Percentiles rank a stretch among this genome's conserved stretches.
Evolutionary conservation across 179 eudicot genomes (phyloP).

Genomic region (Actinidia polygama): DNA sequence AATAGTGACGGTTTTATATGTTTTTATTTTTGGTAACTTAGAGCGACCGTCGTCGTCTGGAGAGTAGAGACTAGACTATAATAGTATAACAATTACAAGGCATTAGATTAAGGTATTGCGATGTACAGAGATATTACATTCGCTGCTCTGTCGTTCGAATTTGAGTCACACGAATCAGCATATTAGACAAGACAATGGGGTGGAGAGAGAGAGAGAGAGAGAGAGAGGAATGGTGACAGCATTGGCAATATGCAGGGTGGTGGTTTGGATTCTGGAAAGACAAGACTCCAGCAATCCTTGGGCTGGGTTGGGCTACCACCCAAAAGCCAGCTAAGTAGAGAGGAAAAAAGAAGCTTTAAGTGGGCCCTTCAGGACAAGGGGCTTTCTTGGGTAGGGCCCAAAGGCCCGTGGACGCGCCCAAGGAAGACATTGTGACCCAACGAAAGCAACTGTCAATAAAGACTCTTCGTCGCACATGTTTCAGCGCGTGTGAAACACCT

Average conservation of each 20-base stretch:
- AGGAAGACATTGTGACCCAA: slow-evolving; percentile 15
- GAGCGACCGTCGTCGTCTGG: not conserved
- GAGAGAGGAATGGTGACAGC: not conserved
- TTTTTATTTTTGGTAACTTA: not conserved
- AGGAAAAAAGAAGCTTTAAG: not conserved
- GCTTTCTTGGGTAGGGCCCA: slow-evolving; percentile 16
- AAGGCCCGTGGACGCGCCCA: slow-evolving; percentile 1
- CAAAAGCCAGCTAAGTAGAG: slow-evolving; percentile 9
- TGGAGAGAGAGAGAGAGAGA: not conserved
- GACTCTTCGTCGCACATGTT: not conserved
- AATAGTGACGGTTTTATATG: not conserved
- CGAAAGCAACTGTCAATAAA: not conserved
- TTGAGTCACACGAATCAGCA: too few species aligned
- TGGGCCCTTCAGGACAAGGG: not conserved
- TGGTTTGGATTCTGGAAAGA: not conserved
- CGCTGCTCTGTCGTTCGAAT: too few species aligned
- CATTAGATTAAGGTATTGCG: too few species aligned
- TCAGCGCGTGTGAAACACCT: not conserved
- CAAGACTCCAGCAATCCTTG: not conserved
- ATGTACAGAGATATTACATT: too few species aligned
- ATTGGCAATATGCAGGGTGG: not conserved
- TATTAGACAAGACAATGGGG: too few species aligned
- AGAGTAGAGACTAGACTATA: not conserved
- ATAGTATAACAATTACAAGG: not conserved
- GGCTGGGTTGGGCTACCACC: slow-evolving; percentile 16